Conservation (phyloP, 495 filamentous ascomycete species). For the Aspergillus haitiensis region DNA sequence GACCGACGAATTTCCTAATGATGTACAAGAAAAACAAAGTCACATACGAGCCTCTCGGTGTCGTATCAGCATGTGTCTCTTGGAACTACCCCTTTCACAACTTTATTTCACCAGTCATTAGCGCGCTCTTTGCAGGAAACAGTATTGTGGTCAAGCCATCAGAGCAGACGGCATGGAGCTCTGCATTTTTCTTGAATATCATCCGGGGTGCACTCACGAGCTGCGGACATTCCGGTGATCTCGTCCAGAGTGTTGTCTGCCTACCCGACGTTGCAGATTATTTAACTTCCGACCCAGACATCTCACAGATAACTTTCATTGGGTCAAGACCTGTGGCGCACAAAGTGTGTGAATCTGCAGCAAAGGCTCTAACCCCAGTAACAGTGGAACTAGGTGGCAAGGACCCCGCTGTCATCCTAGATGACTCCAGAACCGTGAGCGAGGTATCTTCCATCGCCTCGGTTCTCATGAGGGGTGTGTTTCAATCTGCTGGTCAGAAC, state of each 20-base stretch:
- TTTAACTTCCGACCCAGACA: constrained; percentile 81
- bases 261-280: constrained; percentile 80
- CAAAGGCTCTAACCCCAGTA: constrained; percentile 79
- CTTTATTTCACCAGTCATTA: constrained; percentile 86
- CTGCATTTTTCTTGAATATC: constrained; percentile 75
- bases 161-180: constrained; percentile 91
- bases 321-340: constrained; percentile 85
- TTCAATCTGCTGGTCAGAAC: constrained; percentile 97
- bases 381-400: constrained; percentile 93
- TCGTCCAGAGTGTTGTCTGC: constrained; percentile 83
- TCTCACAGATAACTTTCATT: constrained; percentile 96
- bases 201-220: constrained; percentile 73
- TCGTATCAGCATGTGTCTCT: constrained; percentile 88
- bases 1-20: constrained; percentile 88
- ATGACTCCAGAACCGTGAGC: constrained; percentile 59
- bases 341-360: constrained; percentile 80
- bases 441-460: constrained; percentile 71
- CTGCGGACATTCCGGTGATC: constrained; percentile 78
- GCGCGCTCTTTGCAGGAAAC: constrained; percentile 89
- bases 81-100: constrained; percentile 99
- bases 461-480: constrained; percentile 85
- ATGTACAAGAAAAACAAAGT: constrained; percentile 93
- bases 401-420: constrained; percentile 88
- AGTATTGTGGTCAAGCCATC: constrained; percentile 88
- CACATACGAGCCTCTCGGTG: constrained; percentile 85